A percentile compares a stretch with the other conserved stretches of the same genome.
These are phyloP conservation scores for Agrocybe chaxingu DNA, from an alignment of 768 basidiomycete genomes.

Conservation along the genomic window DNA sequence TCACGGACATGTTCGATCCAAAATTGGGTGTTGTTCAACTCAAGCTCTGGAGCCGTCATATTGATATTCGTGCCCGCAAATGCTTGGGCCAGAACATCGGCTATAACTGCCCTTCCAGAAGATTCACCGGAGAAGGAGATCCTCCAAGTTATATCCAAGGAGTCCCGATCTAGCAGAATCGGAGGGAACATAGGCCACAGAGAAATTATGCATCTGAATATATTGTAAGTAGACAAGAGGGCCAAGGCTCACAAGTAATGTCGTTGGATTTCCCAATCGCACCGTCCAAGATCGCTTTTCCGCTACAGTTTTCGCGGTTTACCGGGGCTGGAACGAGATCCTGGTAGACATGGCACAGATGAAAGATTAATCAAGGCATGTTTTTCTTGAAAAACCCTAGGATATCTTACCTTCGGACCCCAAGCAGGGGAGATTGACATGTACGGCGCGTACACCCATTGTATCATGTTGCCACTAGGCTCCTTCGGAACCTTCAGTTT, in stretches of 20 bases:
- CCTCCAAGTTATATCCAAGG: conserved; percentile 31
- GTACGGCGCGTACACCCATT: conserved; percentile 30
- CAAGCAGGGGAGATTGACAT: conserved; percentile 18
- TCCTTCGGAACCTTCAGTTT: conserved; percentile 17
- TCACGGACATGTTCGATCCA: conserved; percentile 23
- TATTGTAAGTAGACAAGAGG: too few relatives aligned
- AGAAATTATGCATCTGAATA: too few relatives aligned
- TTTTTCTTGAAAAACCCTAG: not conserved
- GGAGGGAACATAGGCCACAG: too few relatives aligned
- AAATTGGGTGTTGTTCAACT: conserved; percentile 17
- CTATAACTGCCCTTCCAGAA: conserved; percentile 17
- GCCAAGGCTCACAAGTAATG: too few relatives aligned
- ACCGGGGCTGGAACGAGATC: conserved; percentile 30
- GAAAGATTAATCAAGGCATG: not conserved
- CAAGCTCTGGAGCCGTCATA: conserved; percentile 19
- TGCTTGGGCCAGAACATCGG: conserved; percentile 11
- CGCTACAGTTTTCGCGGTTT: conserved; percentile 22
- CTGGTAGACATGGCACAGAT: conserved; percentile 10
- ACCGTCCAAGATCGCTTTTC: not conserved
- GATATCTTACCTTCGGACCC: conserved; percentile 27
- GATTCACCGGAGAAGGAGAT: conserved; percentile 25
- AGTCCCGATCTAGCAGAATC: conserved; percentile 14
- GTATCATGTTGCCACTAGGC: conserved; percentile 21
- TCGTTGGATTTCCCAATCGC: too few relatives aligned
- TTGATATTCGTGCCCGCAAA: conserved; percentile 1